Conservation (phyloP, 2,329 filamentous ascomycete species). For the Chaetothyriales sp. region DNA sequence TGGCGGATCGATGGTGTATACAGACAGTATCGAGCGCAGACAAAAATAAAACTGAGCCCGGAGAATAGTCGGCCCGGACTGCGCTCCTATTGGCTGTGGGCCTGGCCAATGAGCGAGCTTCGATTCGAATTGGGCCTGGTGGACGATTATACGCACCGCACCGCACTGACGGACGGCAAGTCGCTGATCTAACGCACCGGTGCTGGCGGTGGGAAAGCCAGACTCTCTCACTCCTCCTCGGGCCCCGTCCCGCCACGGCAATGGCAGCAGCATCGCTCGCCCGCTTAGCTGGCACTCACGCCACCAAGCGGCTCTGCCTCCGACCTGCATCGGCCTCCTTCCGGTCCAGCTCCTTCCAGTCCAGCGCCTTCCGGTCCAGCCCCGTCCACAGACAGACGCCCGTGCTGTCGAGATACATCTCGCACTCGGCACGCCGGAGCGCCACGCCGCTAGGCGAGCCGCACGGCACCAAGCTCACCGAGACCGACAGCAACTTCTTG, state of each 20-base stretch:
- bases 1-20: neutral
- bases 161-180: too few species aligned
- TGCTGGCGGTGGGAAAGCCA: neutral
- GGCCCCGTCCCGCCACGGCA: conserved; percentile 23
- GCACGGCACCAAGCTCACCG: conserved; percentile 39
- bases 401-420: conserved; percentile 16
- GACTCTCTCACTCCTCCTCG: neutral
- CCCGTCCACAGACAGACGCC: conserved; percentile 7
- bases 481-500: conserved; percentile 44
- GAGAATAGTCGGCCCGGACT: neutral
- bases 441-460: conserved; percentile 5
- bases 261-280: conserved; percentile 48
- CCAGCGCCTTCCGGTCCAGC: conserved; percentile 21
- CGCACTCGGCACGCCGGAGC: neutral
- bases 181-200: neutral
- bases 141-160: neutral
- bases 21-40: neutral
- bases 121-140: neutral
- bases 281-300: conserved; percentile 43
- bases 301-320: conserved; percentile 46
- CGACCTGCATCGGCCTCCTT: conserved; percentile 31
- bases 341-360: conserved; percentile 14
- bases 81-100: neutral
- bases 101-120: neutral
- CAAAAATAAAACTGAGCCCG: too few species aligned